These are phyloP conservation scores for Paramecium caudatum DNA, from an alignment of 73 alveolate genomes.

Conservation along the genomic window DNA sequence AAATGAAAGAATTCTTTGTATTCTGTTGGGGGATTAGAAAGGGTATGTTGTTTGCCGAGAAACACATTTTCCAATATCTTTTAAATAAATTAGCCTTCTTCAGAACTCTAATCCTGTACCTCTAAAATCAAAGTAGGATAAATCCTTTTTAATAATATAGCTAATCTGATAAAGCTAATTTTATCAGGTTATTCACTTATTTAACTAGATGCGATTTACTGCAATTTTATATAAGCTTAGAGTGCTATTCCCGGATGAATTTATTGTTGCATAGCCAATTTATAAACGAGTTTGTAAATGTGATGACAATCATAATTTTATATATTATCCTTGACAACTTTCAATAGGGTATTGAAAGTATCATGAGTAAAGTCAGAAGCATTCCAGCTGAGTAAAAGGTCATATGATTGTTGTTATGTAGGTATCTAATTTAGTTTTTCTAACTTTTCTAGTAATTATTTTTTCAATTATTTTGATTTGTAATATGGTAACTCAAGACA, in stretches of 20 bases:
- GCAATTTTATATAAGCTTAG: background rate
- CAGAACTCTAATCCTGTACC: background rate
- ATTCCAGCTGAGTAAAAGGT: background rate
- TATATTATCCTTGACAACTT: background rate
- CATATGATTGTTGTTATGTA: background rate
- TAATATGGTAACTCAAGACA: background rate
- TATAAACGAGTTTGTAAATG: background rate
- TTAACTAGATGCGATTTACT: background rate
- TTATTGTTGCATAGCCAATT: background rate
- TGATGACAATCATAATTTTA: slow-evolving; percentile 7
- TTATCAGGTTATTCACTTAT: background rate
- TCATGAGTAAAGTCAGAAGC: background rate
- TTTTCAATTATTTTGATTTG: background rate
- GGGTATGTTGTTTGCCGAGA: background rate
- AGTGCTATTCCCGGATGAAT: background rate
- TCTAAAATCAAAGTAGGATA: slow-evolving; percentile 2
- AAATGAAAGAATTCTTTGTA: background rate
- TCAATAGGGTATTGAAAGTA: background rate
- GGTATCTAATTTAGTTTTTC: background rate
- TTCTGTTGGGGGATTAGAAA: background rate
- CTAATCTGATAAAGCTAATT: background rate
- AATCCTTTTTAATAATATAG: background rate
- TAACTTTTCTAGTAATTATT: background rate
- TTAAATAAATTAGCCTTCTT: slow-evolving; percentile 4
- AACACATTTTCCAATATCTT: background rate